phyloP scores from a whole-genome alignment of 1,284 basidiomycete species.

The Ganoderma leucocontextum region DNA sequence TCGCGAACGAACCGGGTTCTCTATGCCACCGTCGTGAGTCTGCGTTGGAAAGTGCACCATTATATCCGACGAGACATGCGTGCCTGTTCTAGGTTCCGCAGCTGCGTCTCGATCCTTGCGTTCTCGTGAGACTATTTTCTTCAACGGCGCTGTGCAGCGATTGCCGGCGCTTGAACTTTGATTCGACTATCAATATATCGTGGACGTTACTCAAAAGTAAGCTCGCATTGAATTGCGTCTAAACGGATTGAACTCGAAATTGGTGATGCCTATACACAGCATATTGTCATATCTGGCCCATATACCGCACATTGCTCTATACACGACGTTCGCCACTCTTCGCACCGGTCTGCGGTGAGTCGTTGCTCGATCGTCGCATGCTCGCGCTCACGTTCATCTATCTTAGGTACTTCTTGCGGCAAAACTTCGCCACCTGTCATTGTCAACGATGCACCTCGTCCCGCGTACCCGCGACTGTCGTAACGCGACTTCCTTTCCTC shows the following conservation, averaged over 20 bases:
- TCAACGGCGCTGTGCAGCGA: background rate
- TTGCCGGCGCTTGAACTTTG: constrained; percentile 14
- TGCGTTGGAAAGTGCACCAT: background rate
- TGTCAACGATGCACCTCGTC: constrained; percentile 11
- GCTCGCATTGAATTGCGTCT: constrained; percentile 33
- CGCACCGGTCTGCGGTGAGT: constrained; percentile 20
- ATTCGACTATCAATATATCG: constrained; percentile 10
- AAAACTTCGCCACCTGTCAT: constrained; percentile 25
- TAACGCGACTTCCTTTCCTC: background rate
- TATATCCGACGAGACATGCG: background rate
- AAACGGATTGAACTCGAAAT: constrained; percentile 20
- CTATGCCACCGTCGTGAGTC: background rate
- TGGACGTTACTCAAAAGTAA: constrained; percentile 23
- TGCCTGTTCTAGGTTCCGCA: background rate
- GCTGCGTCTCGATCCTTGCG: background rate
- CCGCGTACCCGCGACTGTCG: constrained; percentile 13
- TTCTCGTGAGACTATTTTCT: constrained; percentile 8
- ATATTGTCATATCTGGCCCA: constrained; percentile 19
- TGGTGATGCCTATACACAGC: constrained; percentile 16
- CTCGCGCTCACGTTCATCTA: constrained; percentile 17
- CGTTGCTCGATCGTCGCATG: constrained; percentile 16
- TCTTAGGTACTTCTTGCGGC: constrained; percentile 21
- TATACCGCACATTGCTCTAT: constrained; percentile 4
- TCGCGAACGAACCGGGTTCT: too few species aligned
- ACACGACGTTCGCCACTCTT: constrained; percentile 10